Conservation (phyloP, 192 early-diverging fungal species). For the Umbelopsis vinacea region DNA sequence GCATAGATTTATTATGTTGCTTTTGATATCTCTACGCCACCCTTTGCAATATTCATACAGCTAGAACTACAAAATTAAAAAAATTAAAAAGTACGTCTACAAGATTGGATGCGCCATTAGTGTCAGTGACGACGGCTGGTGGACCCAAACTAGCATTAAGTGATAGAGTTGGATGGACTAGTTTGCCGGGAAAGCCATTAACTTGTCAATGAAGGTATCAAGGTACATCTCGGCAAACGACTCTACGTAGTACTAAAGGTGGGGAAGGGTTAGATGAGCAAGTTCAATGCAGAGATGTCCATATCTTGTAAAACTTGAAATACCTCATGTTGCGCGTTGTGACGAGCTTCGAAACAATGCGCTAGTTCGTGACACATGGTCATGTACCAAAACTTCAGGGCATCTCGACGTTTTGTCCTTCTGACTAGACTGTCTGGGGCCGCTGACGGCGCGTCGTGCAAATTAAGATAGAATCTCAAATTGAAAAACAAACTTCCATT, state of each 20-base stretch:
- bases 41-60: slow-evolving; percentile 23
- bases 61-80: slow-evolving; percentile 26
- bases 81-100: slow-evolving; percentile 3
- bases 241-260: slow-evolving; percentile 68
- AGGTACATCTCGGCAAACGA: slow-evolving; percentile 77
- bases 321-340: slow-evolving; percentile 77
- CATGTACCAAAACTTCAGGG: slow-evolving; percentile 84
- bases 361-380: slow-evolving; percentile 82
- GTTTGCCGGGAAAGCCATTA: background rate
- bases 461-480: slow-evolving; percentile 69
- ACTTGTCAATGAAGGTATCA: slow-evolving; percentile 43
- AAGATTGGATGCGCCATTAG: background rate
- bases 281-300: too few species aligned
- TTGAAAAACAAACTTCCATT: slow-evolving; percentile 84
- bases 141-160: background rate
- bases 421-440: slow-evolving; percentile 21
- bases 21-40: background rate
- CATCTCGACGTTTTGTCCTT: slow-evolving; percentile 41
- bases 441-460: slow-evolving; percentile 57
- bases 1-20: slow-evolving; percentile 26
- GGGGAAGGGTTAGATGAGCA: too few species aligned
- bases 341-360: slow-evolving; percentile 72
- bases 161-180: too few species aligned
- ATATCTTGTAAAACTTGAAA: background rate
- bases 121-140: background rate